Conservation (phyloP, 2,329 filamentous ascomycete genomes). For the Trichoderma aggressivum region DNA sequence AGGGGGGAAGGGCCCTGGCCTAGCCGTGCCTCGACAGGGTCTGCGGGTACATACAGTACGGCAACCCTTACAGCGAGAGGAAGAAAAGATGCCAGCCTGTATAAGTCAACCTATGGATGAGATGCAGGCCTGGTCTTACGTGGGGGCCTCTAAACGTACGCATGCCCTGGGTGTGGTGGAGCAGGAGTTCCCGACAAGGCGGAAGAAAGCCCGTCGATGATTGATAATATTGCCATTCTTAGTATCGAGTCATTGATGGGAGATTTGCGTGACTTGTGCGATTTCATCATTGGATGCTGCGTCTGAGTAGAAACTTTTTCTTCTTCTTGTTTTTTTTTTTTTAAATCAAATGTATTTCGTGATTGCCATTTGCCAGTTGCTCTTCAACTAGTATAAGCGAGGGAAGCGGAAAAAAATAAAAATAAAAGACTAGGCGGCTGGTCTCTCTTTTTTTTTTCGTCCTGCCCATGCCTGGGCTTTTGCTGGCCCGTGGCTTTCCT, state of each 20-base stretch:
- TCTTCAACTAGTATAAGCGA: not conserved
- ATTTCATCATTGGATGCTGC: not conserved
- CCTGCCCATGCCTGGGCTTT: not conserved
- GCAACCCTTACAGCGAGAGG: not conserved
- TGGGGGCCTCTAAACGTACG: not conserved
- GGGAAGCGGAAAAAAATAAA: not conserved
- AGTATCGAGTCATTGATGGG: not conserved
- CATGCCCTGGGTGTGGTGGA: not conserved
- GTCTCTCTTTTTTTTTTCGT: not conserved
- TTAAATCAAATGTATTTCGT: not conserved
- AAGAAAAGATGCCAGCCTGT: not conserved
- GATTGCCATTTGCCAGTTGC: not conserved
- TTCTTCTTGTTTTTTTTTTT: not conserved
- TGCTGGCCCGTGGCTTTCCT: not conserved
- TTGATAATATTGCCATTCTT: slow-evolving; percentile 9
- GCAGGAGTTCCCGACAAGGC: not conserved
- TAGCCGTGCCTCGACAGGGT: not conserved
- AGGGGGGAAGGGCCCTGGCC: not conserved
- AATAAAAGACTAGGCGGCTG: not conserved
- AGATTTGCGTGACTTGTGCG: not conserved
- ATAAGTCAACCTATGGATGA: not conserved
- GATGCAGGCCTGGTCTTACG: not conserved
- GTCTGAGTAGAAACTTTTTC: not conserved
- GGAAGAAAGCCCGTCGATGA: not conserved
- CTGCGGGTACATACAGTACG: not conserved